Conservation (phyloP, 1,284 basidiomycete genomes). For the Trichosporon coremiiforme region DNA sequence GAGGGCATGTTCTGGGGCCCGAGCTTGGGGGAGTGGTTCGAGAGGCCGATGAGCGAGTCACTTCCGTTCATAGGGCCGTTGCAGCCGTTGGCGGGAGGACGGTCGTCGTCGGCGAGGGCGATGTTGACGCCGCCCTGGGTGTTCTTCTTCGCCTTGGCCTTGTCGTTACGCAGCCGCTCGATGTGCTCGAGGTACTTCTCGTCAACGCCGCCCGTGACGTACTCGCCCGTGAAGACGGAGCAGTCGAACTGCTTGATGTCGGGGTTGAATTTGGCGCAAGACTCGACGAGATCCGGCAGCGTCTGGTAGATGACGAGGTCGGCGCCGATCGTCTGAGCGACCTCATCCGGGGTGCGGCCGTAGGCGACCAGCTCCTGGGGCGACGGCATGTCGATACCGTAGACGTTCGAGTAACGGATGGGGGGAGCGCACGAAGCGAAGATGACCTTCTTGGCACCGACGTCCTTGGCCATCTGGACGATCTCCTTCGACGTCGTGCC, state of each 20-base stretch:
- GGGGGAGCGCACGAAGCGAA: conserved; percentile 92
- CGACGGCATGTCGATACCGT: conserved; percentile 99
- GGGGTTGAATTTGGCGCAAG: conserved; percentile 86
- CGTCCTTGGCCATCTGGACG: conserved; percentile 98
- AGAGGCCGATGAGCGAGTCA: conserved; percentile 54
- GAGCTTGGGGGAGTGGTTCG: conserved; percentile 56
- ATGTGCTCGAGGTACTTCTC: conserved; percentile 77
- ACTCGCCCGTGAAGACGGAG: conserved; percentile 96
- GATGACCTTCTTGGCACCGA: conserved; percentile 95
- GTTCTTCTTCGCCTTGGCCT: conserved; percentile 65
- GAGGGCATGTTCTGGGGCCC: conserved; percentile 43
- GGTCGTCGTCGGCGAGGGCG: conserved; percentile 38
- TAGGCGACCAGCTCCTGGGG: conserved; percentile 91
- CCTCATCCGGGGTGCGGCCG: conserved; percentile 71
- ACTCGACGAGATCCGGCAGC: conserved; percentile 82
- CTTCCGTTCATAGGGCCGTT: conserved; percentile 56
- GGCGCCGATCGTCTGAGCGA: conserved; percentile 86
- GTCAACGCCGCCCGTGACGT: conserved; percentile 94
- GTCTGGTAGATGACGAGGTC: conserved; percentile 98
- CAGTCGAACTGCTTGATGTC: conserved; percentile 83
- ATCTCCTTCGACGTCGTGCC: conserved; percentile 99
- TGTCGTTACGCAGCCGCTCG: conserved; percentile 80
- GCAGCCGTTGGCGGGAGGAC: conserved; percentile 44
- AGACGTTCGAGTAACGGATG: conserved; percentile 84
- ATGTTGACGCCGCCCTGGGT: conserved; percentile 32